Base-by-base conservation (phyloP, 129 eudicot genomes). In the Centella asiatica region DNA sequence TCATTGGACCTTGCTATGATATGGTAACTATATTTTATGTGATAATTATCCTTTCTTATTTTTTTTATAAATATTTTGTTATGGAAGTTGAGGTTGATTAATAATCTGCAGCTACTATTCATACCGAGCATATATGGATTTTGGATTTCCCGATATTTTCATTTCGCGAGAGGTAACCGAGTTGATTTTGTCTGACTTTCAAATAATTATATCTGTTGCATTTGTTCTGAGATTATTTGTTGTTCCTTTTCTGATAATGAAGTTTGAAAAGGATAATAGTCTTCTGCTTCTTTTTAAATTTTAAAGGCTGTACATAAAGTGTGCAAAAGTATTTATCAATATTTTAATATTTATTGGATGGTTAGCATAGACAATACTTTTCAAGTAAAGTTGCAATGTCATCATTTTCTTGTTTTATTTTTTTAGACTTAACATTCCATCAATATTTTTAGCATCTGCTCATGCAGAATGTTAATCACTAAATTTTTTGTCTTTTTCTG, bases 101-200 rank as follows among this genome's bases (percentile, higher is more conserved):
- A 6, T 44, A 46, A 47, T 74, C 31, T 74, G 74, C 95, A 90
- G 97, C 74, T 90, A 90, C 66, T 90, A 90, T 73, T 90, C 97
- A 25, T 90, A 83, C 60, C 72, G 77, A 62, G 89, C 97, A 49
- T 90, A 59, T 66, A 83, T 86, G 75, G 97, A 90, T 81, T 90
- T 90, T 77, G 97, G 97, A 59, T 90, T 86, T 62, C 97, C 95
- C 32, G 97, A 90, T 71, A 83, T 90, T 68, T 90, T 90, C 71
- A 79, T 90, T 68, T 90, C 97, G 20, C 89, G 97, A 44, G 95
- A 90, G 94, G 94, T 86, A 73, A 67, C 63, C 22, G 17, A 6
- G 23, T 51, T 29, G 62, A 53, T 23, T 18, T 29, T 48, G 4
- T 42, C 36, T 24, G 5, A 23, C n/a, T 48, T 19, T 13, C 3